Base-by-base conservation (phyloP, 805 yeast species). In the Saccharomycopsis microspora region DNA sequence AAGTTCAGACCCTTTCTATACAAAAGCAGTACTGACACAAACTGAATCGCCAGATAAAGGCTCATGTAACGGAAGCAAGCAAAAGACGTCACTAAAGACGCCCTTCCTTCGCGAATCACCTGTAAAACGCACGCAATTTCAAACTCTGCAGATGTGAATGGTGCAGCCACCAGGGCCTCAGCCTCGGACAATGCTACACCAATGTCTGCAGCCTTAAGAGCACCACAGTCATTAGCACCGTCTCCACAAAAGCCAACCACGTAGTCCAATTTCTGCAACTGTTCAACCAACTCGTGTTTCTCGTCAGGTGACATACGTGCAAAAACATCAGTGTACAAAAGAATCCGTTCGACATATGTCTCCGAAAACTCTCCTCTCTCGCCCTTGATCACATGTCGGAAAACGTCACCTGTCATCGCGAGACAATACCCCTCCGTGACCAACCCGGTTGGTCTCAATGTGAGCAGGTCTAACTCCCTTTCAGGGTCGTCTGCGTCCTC, bases 281-380 rank as follows among this genome's bases (percentile, higher is more conserved):
- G 86, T 57, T 85, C 89, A 35, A 93, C 96, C 43, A 93, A 69
- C 64, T 93, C 98, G 62, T 93, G 96, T 60, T 93, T 93, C 63
- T 93, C 99, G 64, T 94, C 98, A 0, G 99, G 99, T 0, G 97
- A 89, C 99, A 93, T 93, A 54, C 99, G 72, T 0, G 99, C 97
- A 67, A 81, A 93, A 3, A 93, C 76, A 41, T 80, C 75, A 49
- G 88, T 79, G 52, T 75, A 78, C 68, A 87, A 68, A 47, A 93
- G 69, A 61, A 93, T 72, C 30, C 67, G 69, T 43, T 75, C 75
- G 39, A 73, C 75, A 60, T 68, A 71, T 1, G 58, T 61, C 11
- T 67, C 64, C 54, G 66, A 44, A 57, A 56, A 50, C 6, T 46
- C 29, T 32, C 66, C 66, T 5, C 57, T 63, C 45, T 72, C 76